Conservation (phyloP, 202 grass and related monocot species). For the Zoysia matrella region DNA sequence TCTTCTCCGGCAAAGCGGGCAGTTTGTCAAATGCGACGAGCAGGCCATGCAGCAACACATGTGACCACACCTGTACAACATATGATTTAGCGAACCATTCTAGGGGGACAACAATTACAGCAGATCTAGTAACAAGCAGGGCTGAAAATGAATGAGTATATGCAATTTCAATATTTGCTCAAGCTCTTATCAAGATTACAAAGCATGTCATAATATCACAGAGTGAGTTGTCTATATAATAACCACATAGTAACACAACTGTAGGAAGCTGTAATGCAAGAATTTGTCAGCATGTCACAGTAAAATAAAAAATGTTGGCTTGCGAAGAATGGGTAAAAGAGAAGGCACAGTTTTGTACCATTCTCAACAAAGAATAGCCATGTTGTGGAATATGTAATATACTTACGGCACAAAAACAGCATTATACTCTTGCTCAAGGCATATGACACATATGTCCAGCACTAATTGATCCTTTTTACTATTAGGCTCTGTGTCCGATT, state of each 20-base stretch:
- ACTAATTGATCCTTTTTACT: conserved; percentile 69
- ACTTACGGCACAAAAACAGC: conserved; percentile 99
- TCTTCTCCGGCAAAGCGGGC: conserved; percentile 91
- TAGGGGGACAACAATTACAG: conserved; percentile 2
- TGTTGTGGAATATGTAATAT: conserved; percentile 35
- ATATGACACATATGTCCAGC: conserved; percentile 96
- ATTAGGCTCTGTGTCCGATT: conserved; percentile 52
- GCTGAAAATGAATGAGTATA: conserved; percentile 1
- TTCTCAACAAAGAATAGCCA: conserved; percentile 21
- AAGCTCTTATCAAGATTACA: conserved; percentile 10
- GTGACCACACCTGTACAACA: conserved; percentile 80
- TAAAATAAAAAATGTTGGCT: not conserved
- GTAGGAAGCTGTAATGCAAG: not conserved
- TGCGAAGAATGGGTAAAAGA: not conserved
- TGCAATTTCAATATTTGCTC: conserved; percentile 19
- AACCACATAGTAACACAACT: not conserved
- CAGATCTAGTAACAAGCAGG: conserved; percentile 6
- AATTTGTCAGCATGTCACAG: not conserved
- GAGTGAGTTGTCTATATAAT: not conserved
- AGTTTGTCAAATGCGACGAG: conserved; percentile 76
- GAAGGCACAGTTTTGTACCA: not conserved
- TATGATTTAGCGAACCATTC: not conserved
- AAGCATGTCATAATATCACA: not conserved
- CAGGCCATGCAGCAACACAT: conserved; percentile 95
- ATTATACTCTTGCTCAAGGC: conserved; percentile 99